Conservation (phyloP, 352 stramenopile species). For the Globisporangium barbulae region DNA sequence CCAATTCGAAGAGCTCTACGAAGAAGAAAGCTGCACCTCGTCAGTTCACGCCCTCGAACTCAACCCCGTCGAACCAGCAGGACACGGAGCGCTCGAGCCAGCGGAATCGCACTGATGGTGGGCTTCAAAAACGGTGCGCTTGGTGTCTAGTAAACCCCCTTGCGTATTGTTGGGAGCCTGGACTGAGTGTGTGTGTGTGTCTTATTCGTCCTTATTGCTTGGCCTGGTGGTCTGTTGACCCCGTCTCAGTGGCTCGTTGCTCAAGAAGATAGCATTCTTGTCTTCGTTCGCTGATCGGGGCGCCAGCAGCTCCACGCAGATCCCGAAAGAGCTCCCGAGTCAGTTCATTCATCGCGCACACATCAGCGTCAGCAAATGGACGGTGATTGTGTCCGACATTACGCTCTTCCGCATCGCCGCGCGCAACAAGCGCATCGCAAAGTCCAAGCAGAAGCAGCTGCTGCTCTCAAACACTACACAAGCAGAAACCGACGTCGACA, state of each 20-base stretch:
- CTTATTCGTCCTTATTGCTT: not conserved
- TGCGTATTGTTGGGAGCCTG: not conserved
- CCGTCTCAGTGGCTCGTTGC: not conserved
- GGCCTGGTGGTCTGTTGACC: not conserved
- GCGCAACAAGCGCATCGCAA: slow-evolving; percentile 51
- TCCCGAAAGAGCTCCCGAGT: slow-evolving; percentile 45
- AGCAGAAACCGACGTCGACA: not conserved
- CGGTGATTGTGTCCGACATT: slow-evolving; percentile 57
- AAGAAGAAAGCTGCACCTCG: not conserved
- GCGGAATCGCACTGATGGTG: not conserved
- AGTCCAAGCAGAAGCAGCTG: slow-evolving; percentile 18
- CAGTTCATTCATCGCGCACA: slow-evolving; percentile 55
- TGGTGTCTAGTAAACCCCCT: too few relatives aligned
- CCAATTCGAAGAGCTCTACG: not conserved
- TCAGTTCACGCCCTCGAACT: not conserved
- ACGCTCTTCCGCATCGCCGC: slow-evolving; percentile 60
- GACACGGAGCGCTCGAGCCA: slow-evolving; percentile 12
- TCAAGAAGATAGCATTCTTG: slow-evolving; percentile 17
- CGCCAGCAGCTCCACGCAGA: not conserved
- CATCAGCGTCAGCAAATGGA: slow-evolving; percentile 65
- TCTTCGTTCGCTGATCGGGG: slow-evolving; percentile 3
- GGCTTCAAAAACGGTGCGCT: not conserved
- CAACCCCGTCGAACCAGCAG: slow-evolving; percentile 29
- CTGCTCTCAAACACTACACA: slow-evolving; percentile 11
- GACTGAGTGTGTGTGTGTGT: not conserved